Base-by-base conservation (phyloP, 2,329 filamentous ascomycete genomes). In the Penicillium griseofulvum region DNA sequence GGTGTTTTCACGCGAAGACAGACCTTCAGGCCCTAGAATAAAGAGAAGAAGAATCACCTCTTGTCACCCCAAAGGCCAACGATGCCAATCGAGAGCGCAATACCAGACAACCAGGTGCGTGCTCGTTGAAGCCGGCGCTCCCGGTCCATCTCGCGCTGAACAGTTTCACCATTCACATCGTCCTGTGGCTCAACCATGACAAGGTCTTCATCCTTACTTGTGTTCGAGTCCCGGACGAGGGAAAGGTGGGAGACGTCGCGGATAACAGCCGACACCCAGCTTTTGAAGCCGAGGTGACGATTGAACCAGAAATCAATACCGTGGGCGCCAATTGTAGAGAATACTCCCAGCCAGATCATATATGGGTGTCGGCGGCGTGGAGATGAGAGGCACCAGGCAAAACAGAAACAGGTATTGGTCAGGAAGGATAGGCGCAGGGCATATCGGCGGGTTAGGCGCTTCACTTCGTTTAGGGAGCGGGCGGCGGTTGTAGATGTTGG, bases 291-390 rank as follows among this genome's bases (percentile, higher is more conserved):
- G 41, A 81, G 79, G 24, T 88, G 76, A 10, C 88, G 83, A 74
- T 90, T 87, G 74, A 88, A 90, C 79, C 84, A 89, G 43, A 84
- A 82, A 71, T 91, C 87, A 78, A 89, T 83, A 58, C 79, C 79
- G 57, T 73, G 71, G 36, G 74, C 60, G 65, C 73, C 69, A 28
- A 76, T 58, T 14, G 78, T 75, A 1, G 78, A 71, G 54, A 91
- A 81, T 26, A 91, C 75, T 3, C 87, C 86, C 14, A 90, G 91
- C 85, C 94, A 97, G 56, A 97, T 75, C 26, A 97, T 85, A 71
- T 96, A 97, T 0, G 93, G 93, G 71, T 97, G 93, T 70, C 88
- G 86, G 64, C 84, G 81, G 53, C 86, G 83, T 26, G 84, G 81
- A 0, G 91, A 89, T 2, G 91, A 93, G 62, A 95, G 78, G 42